Conservation (phyloP, 2,329 filamentous ascomycete genomes). For the Alternaria triticina region DNA sequence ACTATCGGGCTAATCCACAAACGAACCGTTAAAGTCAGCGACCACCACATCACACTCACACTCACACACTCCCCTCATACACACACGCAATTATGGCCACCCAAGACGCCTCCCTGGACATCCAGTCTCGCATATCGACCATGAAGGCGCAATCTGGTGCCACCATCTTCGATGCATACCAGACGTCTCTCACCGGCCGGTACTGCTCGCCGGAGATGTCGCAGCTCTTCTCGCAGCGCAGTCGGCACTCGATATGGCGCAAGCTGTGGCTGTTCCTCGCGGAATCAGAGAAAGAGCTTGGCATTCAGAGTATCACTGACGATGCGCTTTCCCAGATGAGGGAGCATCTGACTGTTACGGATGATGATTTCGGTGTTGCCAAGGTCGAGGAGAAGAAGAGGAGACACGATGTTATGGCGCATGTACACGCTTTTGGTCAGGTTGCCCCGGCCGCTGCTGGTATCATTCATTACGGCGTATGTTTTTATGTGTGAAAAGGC, state of each 20-base stretch:
- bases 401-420: constrained; percentile 71
- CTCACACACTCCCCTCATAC: not conserved
- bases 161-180: constrained; percentile 34
- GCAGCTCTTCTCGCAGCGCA: constrained; percentile 78
- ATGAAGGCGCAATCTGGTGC: constrained; percentile 30
- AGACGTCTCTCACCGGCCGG: constrained; percentile 49
- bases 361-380: constrained; percentile 56
- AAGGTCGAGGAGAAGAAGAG: constrained; percentile 60
- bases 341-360: constrained; percentile 52
- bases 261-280: constrained; percentile 86
- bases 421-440: constrained; percentile 75
- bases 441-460: constrained; percentile 78
- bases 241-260: constrained; percentile 79
- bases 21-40: not conserved
- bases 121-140: constrained; percentile 28
- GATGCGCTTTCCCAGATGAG: constrained; percentile 61
- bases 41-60: not conserved
- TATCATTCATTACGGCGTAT: constrained; percentile 76
- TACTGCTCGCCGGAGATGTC: constrained; percentile 69
- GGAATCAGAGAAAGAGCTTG: constrained; percentile 80
- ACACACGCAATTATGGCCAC: constrained; percentile 18
- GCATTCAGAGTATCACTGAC: constrained; percentile 72
- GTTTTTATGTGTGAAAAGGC: constrained; percentile 26
- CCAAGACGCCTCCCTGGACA: constrained; percentile 26
- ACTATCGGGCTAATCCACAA: constrained; percentile 12